Evolutionary conservation across 1,139 yeast species (phyloP).

Genomic region (Candida buenavistaensis): DNA sequence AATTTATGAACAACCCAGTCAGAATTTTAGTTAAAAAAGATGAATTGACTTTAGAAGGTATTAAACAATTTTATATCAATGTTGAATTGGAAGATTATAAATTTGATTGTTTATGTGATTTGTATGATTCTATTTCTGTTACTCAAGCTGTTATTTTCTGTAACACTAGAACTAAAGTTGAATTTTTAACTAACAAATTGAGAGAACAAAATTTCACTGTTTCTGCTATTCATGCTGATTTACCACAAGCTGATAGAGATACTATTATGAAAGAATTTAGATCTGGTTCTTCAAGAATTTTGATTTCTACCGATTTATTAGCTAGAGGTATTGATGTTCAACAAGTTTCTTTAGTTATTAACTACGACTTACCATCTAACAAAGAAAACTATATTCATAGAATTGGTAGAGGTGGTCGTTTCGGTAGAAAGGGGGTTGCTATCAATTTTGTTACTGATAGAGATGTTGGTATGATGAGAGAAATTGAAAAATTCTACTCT

Average conservation of each 20-base stretch:
- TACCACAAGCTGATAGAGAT: conserved; percentile 97
- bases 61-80: conserved; percentile 92
- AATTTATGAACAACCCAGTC: conserved; percentile 97
- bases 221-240: conserved; percentile 96
- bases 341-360: conserved; percentile 96
- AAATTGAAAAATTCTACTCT: conserved; percentile 96
- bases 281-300: conserved; percentile 96
- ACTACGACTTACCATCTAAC: conserved; percentile 96
- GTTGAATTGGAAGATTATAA: conserved; percentile 93
- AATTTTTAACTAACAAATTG: conserved; percentile 85
- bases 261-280: conserved; percentile 98
- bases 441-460: conserved; percentile 93
- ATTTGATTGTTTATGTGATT: conserved; percentile 93
- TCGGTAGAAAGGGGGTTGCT: conserved; percentile 99
- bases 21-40: conserved; percentile 97
- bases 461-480: conserved; percentile 94
- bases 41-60: conserved; percentile 97
- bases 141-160: conserved; percentile 99
- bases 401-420: conserved; percentile 99
- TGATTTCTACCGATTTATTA: conserved; percentile 95
- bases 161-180: conserved; percentile 98
- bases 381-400: conserved; percentile 98
- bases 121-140: conserved; percentile 95
- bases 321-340: conserved; percentile 99
- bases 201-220: conserved; percentile 90